Percentiles rank a stretch among this genome's conserved stretches.
phyloP scores from a whole-genome alignment of 1,139 yeast genomes.

The Lizanozyma gosingica region DNA sequence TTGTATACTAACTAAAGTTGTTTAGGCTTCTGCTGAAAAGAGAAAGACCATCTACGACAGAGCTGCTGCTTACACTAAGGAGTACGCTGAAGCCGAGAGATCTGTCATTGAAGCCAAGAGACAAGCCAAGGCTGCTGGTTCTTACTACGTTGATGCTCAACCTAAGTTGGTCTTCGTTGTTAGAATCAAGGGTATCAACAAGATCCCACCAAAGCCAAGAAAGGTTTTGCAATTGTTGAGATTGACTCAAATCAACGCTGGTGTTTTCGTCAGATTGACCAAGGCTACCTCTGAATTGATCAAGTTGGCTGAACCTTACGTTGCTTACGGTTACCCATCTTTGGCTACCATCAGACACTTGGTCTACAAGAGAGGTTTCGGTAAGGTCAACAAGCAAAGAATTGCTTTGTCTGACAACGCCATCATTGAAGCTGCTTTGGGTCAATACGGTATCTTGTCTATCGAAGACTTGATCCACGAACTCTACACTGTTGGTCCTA shows the following conservation, averaged over 20 bases:
- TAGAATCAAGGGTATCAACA: constrained; percentile 99
- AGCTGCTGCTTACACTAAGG: constrained; percentile 97
- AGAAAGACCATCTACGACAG: constrained; percentile 93
- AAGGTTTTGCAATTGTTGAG: constrained; percentile 97
- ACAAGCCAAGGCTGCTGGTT: constrained; percentile 93
- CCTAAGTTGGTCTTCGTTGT: constrained; percentile 92
- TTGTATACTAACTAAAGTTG: constrained; percentile 5
- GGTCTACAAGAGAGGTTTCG: constrained; percentile 99
- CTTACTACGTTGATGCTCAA: constrained; percentile 97
- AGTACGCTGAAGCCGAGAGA: constrained; percentile 93
- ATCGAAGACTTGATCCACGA: constrained; percentile 98
- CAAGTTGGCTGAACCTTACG: constrained; percentile 97
- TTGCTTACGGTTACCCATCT: constrained; percentile 99
- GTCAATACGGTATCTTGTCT: constrained; percentile 94
- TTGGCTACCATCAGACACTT: constrained; percentile 92
- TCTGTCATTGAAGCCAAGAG: constrained; percentile 89
- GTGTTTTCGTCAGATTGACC: constrained; percentile 96
- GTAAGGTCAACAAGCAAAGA: constrained; percentile 99
- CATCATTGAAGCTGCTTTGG: constrained; percentile 87
- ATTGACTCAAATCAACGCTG: constrained; percentile 96
- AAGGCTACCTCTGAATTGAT: constrained; percentile 97
- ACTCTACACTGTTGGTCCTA: constrained; percentile 97
- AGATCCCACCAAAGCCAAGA: constrained; percentile 99
- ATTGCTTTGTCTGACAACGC: constrained; percentile 89
- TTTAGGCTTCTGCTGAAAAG: constrained; percentile 77